Base-by-base conservation (phyloP, 1,284 basidiomycete genomes). In the Laetiporus sulphureus region DNA sequence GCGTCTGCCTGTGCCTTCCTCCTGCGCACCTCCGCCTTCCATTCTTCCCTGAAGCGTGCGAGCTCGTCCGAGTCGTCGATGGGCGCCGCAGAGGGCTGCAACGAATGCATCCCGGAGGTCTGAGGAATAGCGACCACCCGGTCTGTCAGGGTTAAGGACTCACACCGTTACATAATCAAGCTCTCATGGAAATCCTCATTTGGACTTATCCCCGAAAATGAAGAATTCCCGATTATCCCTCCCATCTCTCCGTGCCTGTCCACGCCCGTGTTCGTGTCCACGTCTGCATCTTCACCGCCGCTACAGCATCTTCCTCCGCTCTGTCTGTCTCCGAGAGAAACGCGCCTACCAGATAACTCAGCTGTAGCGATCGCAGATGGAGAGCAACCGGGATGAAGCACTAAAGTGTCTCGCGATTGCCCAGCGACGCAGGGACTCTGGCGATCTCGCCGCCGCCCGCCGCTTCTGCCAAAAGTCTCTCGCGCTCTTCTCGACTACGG, bases 391-490 rank as follows among this genome's bases (percentile, higher is more conserved):
- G 55, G 90, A 93, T 58, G 91, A 93, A 63, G 90, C 90, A 21
- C 63, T 85, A 42, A 81, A 86, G 55, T 90, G 86, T 58, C 72
- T 94, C 38, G 59, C 67, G 36, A 87, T 94, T 47, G 83, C 91
- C 10, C 79, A 82, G 59, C 77, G 75, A 54, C 81, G 92, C 61
- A 72, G 77, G 44, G 73, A 79, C 38, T 69, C 79, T 33, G 81
- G 77, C 40, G 91, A 92, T 64, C 67, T 80, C 42, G 49, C 80
- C 37, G 79, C 85, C 3, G 92, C 95, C 1, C 78, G 86, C 56
- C 91, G 91, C 61, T 95, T 97, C 71, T 85, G 84, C 49, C 81
- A 84, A 65, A 99, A 99, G 67, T 90, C 87, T 12, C 77, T 93
- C 44, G 70, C 83, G 19, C 76, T 98, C 42, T 91, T 87, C 65